These are phyloP conservation scores for Colletotrichum sidae DNA, from an alignment of 2,329 filamentous ascomycete species.

Conservation along the genomic window DNA sequence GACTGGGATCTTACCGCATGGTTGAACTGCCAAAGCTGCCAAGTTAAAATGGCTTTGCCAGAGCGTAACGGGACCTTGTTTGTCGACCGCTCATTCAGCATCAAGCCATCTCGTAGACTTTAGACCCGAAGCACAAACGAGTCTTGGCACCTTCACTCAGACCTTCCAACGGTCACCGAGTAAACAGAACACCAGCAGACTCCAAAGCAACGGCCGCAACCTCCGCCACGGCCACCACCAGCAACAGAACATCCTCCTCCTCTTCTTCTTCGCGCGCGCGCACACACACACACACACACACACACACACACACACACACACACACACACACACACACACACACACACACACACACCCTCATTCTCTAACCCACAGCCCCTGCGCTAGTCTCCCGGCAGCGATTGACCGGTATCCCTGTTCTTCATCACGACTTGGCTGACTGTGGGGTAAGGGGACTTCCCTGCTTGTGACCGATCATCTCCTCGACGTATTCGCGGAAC, in stretches of 20 bases:
- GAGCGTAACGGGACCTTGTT: slow-evolving; percentile 15
- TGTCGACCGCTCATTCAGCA: slow-evolving; percentile 2
- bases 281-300: slow-evolving; percentile 12
- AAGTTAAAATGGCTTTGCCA: slow-evolving; percentile 14
- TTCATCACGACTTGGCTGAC: slow-evolving; percentile 26
- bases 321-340: slow-evolving; percentile 3
- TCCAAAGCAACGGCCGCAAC: background rate
- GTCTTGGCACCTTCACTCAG: slow-evolving; percentile 25
- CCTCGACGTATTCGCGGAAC: slow-evolving; percentile 25
- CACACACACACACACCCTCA: slow-evolving; percentile 7
- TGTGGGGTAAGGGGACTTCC: slow-evolving; percentile 33
- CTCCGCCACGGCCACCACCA: background rate
- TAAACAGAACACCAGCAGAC: slow-evolving; percentile 16
- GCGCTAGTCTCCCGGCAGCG: slow-evolving; percentile 29
- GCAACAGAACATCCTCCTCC: too few species aligned
- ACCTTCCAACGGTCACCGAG: background rate
- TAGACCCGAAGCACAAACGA: slow-evolving; percentile 17
- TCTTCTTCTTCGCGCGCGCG: background rate
- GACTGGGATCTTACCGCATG: slow-evolving; percentile 12
- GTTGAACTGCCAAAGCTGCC: slow-evolving; percentile 11
- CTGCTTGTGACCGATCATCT: slow-evolving; percentile 28
- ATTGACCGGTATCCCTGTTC: slow-evolving; percentile 32
- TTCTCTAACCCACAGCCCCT: slow-evolving; percentile 19
- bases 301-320: too few species aligned
- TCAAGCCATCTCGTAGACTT: slow-evolving; percentile 20